Conservation (phyloP, 108 stramenopile species). For the Skeletonema menzelii region DNA sequence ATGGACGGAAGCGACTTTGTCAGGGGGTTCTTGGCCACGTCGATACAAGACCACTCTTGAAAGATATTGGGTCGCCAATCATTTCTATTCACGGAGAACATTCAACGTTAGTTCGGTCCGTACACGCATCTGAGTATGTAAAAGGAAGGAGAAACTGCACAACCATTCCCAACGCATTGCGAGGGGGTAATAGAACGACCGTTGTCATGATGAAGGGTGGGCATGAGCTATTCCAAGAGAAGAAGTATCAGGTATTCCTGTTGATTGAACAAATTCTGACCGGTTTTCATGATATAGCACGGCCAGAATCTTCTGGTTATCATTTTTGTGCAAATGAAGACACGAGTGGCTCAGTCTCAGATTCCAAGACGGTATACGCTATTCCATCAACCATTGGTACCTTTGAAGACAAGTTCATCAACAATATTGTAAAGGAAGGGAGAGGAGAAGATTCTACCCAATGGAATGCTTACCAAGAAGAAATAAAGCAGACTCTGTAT, state of each 20-base stretch:
- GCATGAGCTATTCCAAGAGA: slow-evolving; percentile 87
- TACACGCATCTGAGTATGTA: slow-evolving; percentile 72
- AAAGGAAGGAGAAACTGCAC: slow-evolving; percentile 57
- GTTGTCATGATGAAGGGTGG: slow-evolving; percentile 84
- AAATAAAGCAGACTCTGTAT: slow-evolving; percentile 24
- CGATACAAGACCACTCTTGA: slow-evolving; percentile 68
- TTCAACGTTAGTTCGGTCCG: slow-evolving; percentile 67
- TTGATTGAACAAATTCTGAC: slow-evolving; percentile 82
- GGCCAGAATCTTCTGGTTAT: neutral
- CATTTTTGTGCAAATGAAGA: neutral
- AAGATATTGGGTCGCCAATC: slow-evolving; percentile 56
- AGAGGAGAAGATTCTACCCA: slow-evolving; percentile 17
- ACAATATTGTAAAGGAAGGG: slow-evolving; percentile 31
- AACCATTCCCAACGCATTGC: slow-evolving; percentile 60
- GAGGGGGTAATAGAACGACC: slow-evolving; percentile 55
- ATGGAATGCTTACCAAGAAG: slow-evolving; percentile 37
- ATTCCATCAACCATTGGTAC: neutral
- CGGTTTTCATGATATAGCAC: slow-evolving; percentile 48
- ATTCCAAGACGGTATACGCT: neutral
- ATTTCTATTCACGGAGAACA: slow-evolving; percentile 77
- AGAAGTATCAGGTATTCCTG: slow-evolving; percentile 55
- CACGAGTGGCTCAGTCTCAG: neutral
- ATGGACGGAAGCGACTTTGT: slow-evolving; percentile 78
- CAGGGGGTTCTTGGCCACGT: slow-evolving; percentile 70
- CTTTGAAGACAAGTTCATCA: slow-evolving; percentile 45